Base-by-base conservation (phyloP, 2,329 filamentous ascomycete species). In the Phyllachora maydis region DNA sequence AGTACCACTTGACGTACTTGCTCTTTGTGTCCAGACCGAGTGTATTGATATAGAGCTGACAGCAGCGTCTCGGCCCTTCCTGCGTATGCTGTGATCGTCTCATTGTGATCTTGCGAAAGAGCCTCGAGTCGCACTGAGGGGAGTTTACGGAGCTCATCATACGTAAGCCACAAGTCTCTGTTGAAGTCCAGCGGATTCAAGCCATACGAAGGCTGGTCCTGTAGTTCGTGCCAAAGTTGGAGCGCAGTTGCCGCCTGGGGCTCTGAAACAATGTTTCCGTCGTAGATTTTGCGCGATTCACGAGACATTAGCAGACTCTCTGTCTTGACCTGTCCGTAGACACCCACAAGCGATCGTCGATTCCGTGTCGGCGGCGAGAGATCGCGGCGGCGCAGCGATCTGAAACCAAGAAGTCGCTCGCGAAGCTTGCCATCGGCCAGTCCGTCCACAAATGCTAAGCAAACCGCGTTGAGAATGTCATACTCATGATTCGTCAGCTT, bases 301-400 rank as follows among this genome's bases (percentile, higher is more conserved):
- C 52, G 64, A 3, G 47, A 35, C 36, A 58, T 49, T 2, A 58
- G 45, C 12, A 67, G 37, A 11, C 46, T 44, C 34, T 71, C 65
- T 6, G 65, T 65, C 33, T 72, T 65, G 2, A 54, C 41, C 31
- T 69, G 60, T 9, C 46, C 53, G 29, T 48, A 54, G 3, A 65
- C 50, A 1, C 62, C 60, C n/a, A 49, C 42, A 1, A 72, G 50
- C 4, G 63, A 61, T 18, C 59, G 54, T 27, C 47, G 41, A 23
- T 40, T 41, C n/a, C 5, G 41, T 32, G 3, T 31, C 24, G 3
- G 38, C 35, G n/a, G n/a, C 1, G 37, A 25, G 2, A 29, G 23
- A 6, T 39, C 29, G 9, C 38, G 39, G 15, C 50, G 49, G 5
- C 43, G 37, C 5, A 68, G 47, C 3, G 64, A 65, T n/a, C 45